These are phyloP conservation scores for Berberis vulgaris DNA, from an alignment of 164 flowering plant species.

Conservation along the genomic window DNA sequence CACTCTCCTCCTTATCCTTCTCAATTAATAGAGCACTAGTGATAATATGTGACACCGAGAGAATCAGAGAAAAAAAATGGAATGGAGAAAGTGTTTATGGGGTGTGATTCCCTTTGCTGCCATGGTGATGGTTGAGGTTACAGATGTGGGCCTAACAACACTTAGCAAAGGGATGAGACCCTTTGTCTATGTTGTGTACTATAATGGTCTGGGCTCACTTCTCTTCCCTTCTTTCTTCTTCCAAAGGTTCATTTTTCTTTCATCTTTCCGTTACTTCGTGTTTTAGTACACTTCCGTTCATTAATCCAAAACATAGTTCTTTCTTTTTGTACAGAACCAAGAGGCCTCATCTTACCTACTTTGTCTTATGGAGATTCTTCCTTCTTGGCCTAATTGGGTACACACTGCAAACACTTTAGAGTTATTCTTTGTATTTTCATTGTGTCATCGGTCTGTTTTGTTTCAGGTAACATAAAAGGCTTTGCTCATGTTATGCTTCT, in stretches of 20 bases:
- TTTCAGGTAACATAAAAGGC: background rate
- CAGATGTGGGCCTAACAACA: constrained; percentile 19
- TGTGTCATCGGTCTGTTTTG: background rate
- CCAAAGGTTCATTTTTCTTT: constrained; percentile 7
- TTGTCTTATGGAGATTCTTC: constrained; percentile 27
- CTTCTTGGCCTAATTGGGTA: constrained; percentile 35
- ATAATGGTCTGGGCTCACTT: constrained; percentile 25
- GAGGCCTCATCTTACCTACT: constrained; percentile 17
- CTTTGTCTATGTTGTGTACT: constrained; percentile 29
- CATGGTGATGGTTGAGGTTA: constrained; percentile 25
- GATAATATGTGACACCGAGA: too few species aligned
- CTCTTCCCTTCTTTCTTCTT: constrained; percentile 22
- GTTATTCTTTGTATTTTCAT: background rate
- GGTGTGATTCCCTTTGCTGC: constrained; percentile 24
- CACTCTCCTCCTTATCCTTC: too few species aligned
- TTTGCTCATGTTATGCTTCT: background rate
- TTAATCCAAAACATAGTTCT: too few species aligned
- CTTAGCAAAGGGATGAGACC: constrained; percentile 36
- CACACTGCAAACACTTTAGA: background rate
- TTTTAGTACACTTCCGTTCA: background rate
- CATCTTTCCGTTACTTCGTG: background rate
- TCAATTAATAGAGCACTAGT: too few species aligned
- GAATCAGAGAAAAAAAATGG: too few species aligned
- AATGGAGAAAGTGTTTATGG: too few species aligned
- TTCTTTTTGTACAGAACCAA: constrained; percentile 14